Base-by-base conservation (phyloP, 2,329 filamentous ascomycete species). In the Claviceps quebecensis region DNA sequence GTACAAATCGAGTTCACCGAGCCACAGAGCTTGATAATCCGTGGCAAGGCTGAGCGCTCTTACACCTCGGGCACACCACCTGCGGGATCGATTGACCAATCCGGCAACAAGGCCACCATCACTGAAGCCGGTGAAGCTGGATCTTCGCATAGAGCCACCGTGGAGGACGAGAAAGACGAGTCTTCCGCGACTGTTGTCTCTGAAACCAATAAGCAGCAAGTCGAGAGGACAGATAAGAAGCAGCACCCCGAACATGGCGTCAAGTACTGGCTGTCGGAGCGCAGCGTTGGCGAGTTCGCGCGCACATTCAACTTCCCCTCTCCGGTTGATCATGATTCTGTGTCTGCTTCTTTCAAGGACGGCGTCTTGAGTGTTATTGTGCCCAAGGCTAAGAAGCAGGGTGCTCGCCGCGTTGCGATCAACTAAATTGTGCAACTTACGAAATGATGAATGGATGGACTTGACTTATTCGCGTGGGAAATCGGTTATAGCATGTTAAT, bases 1-100 rank as follows among this genome's bases (percentile, higher is more conserved):
- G 70, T 89, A 61, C 72, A 75, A 62, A 83, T 89, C 62, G 84
- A 88, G 63, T 89, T 88, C 72, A 80, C 77, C 51, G 84, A 88
- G 63, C 70, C 74, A 19, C 78, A 84, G 66, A 87, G 82, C 29
- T 68, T 89, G 23, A 75, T 78, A 52, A 72, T 89, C 60, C 77
- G 76, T 50, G 86, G 86, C 59, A 77, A 73, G 54, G 73, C 80
- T 53, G 84, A 87, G 66, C 75, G 79, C 56, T 69, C 69, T 55
- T 73, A 76, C 63, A 74, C 49, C 4, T 23, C 77, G 49, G 75
- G 75, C 53, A 69, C 68, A 70, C 74, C 4, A 14, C 54, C 53
- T 3, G 69, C 74, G 19, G 71, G 67, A 45, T 63, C 68, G 50
- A 66, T 80, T 52, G 73, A 76, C 53, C 66, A 61, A 52, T 17